phyloP scores from a whole-genome alignment of 169 alveolate genomes.

The Cryptosporidium sp. region DNA sequence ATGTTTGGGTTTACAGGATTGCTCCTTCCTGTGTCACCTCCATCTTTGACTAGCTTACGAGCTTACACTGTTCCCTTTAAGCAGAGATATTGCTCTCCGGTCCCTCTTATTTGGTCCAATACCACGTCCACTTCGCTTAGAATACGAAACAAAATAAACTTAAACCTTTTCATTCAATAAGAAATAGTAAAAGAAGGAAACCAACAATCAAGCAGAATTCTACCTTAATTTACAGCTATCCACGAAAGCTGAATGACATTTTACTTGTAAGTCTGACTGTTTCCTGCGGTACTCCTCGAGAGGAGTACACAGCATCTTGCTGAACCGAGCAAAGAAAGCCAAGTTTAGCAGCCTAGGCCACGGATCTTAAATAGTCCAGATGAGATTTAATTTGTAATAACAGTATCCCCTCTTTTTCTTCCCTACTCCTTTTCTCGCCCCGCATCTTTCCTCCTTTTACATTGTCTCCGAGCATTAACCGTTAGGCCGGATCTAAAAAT shows the following conservation, averaged over 20 bases:
- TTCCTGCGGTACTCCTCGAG: background rate
- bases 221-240: no score
- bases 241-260: no score
- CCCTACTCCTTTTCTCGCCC: background rate
- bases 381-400: background rate
- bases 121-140: no score
- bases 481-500: slow-evolving; percentile 24
- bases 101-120: background rate
- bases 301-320: no score
- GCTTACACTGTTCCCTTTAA: background rate
- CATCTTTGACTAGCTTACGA: slow-evolving; percentile 75
- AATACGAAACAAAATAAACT: no score
- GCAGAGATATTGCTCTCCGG: background rate
- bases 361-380: background rate
- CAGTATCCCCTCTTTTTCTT: background rate
- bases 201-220: no score
- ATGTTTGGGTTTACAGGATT: slow-evolving; percentile 87
- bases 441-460: background rate
- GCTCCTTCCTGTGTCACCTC: slow-evolving; percentile 87
- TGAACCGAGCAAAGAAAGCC: background rate
- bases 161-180: no score
- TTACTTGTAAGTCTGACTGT: background rate
- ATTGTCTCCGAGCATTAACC: background rate
- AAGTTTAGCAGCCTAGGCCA: background rate
- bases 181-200: no score